A percentile compares a stretch with the other conserved stretches of the same genome.
These are phyloP conservation scores for Umbelopsis isabellina DNA, from an alignment of 192 early-diverging fungal species.

Conservation along the genomic window DNA sequence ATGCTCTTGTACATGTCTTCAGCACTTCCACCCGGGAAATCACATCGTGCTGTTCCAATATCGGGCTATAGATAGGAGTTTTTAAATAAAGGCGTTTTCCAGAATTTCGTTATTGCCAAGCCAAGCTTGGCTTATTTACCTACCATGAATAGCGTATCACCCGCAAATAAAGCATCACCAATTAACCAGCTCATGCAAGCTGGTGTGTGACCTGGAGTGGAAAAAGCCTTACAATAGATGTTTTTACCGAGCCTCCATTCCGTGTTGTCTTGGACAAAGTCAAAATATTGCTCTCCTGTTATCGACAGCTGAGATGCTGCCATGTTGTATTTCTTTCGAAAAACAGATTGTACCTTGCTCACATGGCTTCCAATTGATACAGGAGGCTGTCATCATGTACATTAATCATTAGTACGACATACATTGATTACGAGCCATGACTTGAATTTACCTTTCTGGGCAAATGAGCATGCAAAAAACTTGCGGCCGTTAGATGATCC, in stretches of 20 bases:
- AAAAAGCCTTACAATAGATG: slow-evolving; percentile 24
- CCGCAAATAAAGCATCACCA: slow-evolving; percentile 39
- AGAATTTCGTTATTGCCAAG: slow-evolving; percentile 11
- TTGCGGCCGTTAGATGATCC: slow-evolving; percentile 40
- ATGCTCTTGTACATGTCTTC: slow-evolving; percentile 35
- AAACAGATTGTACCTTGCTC: slow-evolving; percentile 28
- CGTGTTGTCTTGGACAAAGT: slow-evolving; percentile 1
- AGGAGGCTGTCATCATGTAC: slow-evolving; percentile 6
- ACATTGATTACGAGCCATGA: not conserved
- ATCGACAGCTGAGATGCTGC: not conserved
- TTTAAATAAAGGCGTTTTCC: not conserved
- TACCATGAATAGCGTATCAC: slow-evolving; percentile 43
- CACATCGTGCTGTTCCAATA: slow-evolving; percentile 41
- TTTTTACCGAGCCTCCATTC: slow-evolving; percentile 31
- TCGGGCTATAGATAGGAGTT: slow-evolving; percentile 29
- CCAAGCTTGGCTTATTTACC: not conserved
- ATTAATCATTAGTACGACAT: not conserved
- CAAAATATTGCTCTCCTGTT: slow-evolving; percentile 30
- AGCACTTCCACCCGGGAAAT: slow-evolving; percentile 42
- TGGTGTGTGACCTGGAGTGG: slow-evolving; percentile 40
- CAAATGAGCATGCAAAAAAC: slow-evolving; percentile 30
- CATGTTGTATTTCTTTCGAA: slow-evolving; percentile 35
- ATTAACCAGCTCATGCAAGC: slow-evolving; percentile 33
- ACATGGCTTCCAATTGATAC: slow-evolving; percentile 33
- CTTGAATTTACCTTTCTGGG: slow-evolving; percentile 20